Evolutionary conservation across 1,139 yeast species (phyloP).

Genomic region (Yamadazyma buinensis): DNA sequence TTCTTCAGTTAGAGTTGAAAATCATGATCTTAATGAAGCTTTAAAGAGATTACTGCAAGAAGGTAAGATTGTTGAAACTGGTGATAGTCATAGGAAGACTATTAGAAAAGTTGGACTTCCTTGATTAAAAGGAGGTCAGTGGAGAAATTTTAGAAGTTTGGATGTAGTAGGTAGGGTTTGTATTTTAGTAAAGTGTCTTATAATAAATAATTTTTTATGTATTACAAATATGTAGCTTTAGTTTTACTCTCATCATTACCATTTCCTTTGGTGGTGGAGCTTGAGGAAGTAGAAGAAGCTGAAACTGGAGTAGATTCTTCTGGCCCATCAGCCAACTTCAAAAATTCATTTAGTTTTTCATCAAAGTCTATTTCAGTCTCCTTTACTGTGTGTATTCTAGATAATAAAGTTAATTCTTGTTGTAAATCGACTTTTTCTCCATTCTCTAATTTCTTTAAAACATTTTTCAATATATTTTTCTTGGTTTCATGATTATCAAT

Average conservation of each 20-base stretch:
- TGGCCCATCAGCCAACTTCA: conserved; percentile 27
- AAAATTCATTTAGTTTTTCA: conserved; percentile 34
- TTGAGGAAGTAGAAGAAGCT: too few species aligned
- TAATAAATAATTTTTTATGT: too few species aligned
- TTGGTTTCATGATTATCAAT: conserved; percentile 28
- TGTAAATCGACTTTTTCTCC: conserved; percentile 36
- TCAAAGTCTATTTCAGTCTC: conserved; percentile 40
- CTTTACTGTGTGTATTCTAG: conserved; percentile 26
- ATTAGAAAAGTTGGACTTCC: conserved; percentile 38
- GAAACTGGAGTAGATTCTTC: background rate
- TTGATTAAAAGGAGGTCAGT: background rate
- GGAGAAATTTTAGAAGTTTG: background rate
- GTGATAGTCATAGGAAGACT: conserved; percentile 70
- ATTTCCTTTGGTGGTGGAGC: background rate
- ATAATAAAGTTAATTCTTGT: conserved; percentile 36
- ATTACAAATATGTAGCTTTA: background rate
- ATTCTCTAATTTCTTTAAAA: conserved; percentile 23
- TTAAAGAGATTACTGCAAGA: conserved; percentile 71
- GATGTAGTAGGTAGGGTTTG: background rate
- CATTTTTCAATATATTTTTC: conserved; percentile 29
- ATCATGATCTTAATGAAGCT: conserved; percentile 64
- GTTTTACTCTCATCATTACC: background rate
- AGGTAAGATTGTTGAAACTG: conserved; percentile 66
- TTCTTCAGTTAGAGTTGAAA: conserved; percentile 65
- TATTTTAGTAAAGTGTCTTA: background rate